Base-by-base conservation (phyloP, 371 early-diverging fungal genomes). In the Haplosporangium sp. region DNA sequence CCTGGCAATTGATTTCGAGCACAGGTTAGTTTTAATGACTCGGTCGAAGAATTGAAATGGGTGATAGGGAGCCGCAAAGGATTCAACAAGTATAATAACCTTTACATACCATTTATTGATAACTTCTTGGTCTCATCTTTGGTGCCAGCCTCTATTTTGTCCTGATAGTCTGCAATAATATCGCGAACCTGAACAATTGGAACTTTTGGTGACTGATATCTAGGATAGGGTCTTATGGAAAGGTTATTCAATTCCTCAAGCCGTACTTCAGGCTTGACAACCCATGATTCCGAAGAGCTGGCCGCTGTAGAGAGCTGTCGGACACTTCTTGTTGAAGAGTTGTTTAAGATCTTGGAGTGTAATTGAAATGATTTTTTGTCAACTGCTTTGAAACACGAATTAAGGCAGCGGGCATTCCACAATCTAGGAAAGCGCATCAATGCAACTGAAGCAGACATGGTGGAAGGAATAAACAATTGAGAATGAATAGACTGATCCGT, bases 1-100 rank as follows among this genome's bases (percentile, higher is more conserved):
- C 94, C 94, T 83, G 87, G 77, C 40, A 85, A 65, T 52, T 47
- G 17, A 37, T 19, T 34, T 63, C 44, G 11, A 3, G n/a, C 2
- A 34, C 17, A 48, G 17, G n/a, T 48, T 48, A 48, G 48, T n/a
- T 5, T 48, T 48, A 15, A 1, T 48, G 48, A 48, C 9, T 17
- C n/a, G 17, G 13, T 13, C 13, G 17, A 2, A 48, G 17, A 17
- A 4, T 13, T 48, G 48, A 48, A 48, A 48, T 48, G 44, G 44
- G 13, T 7, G 44, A 48, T 27, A 27, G 1, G 27, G 27, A 27
- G 27, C 27, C 27, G 27, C 27, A 27, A 17, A 2, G 5, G 17
- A 13, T 48, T 48, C 48, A 48, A 48, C 17, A n/a, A 6, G 3
- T 7, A 27, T 34, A 4, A 6, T 19, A 27, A 27, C 27, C 27